These are phyloP conservation scores for Cryptococcus jaspeensis DNA, from an alignment of 1,284 basidiomycete genomes.

Conservation along the genomic window DNA sequence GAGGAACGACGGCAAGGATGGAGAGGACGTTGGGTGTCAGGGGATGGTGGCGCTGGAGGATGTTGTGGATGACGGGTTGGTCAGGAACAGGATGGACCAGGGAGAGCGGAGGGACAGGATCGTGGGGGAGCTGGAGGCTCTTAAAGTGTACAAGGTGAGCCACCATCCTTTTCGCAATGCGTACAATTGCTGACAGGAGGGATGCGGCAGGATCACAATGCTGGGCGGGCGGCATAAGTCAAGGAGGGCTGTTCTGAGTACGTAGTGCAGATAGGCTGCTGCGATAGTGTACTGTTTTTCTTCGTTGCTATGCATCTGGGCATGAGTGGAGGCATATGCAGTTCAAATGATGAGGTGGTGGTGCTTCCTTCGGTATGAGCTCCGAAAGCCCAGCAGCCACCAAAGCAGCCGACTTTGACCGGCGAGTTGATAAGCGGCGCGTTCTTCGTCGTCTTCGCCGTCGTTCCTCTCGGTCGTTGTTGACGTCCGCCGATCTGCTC, in stretches of 20 bases:
- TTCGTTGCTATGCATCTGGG: no score
- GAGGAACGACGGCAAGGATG: constrained; percentile 51
- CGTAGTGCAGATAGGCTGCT: no score
- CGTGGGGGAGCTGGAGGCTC: constrained; percentile 49
- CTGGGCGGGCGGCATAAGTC: constrained; percentile 43
- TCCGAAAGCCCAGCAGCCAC: no score
- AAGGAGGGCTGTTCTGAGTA: background rate
- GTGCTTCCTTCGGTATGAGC: no score
- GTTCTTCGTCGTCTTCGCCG: no score
- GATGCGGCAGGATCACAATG: constrained; percentile 33
- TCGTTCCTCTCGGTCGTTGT: no score
- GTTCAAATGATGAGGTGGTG: no score
- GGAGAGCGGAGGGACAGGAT: constrained; percentile 40
- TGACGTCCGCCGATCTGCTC: no score
- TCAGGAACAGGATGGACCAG: constrained; percentile 19
- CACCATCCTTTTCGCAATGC: background rate
- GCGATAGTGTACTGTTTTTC: no score
- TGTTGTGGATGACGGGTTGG: constrained; percentile 2
- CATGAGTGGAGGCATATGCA: no score
- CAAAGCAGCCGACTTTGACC: no score
- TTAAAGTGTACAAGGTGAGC: constrained; percentile 48
- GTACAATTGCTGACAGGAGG: background rate
- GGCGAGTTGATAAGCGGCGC: no score
- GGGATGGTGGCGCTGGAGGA: constrained; percentile 15
- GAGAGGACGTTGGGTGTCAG: constrained; percentile 45